phyloP scores from a whole-genome alignment of 139 green algal species.

The Tetradesmus obliquus region DNA sequence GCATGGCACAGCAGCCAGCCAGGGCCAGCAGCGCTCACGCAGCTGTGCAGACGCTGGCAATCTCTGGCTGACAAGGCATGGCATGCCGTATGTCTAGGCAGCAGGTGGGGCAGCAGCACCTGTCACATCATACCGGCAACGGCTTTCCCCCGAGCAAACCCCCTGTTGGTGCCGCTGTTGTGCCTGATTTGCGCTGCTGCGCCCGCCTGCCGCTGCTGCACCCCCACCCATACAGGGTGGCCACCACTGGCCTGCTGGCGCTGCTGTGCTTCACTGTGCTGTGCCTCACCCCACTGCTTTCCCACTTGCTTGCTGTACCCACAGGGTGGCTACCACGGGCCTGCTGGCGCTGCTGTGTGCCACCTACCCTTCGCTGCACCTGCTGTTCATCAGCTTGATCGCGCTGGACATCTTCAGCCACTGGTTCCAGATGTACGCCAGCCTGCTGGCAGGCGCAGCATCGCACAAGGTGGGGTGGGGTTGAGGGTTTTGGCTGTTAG shows the following conservation, averaged over 20 bases:
- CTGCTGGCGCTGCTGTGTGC: conserved; percentile 75
- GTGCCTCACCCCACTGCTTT: not conserved
- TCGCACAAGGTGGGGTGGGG: conserved; percentile 83
- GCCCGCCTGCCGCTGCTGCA: not conserved
- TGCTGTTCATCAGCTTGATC: conserved; percentile 78
- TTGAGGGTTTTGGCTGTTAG: no score
- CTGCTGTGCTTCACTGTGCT: not conserved
- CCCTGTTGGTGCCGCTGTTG: no score
- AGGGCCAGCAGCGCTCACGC: no score
- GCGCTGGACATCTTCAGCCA: conserved; percentile 95
- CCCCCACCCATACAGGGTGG: not conserved
- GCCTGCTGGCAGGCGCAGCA: conserved; percentile 67
- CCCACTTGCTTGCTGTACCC: not conserved
- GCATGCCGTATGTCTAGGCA: no score
- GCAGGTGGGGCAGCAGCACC: no score
- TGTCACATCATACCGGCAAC: no score
- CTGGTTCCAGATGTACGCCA: conserved; percentile 94
- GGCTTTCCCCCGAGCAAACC: no score
- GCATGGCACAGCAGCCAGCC: no score
- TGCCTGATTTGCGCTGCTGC: no score
- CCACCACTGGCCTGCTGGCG: not conserved
- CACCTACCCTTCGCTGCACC: conserved; percentile 63
- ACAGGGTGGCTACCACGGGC: conserved; percentile 87
- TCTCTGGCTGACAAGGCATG: not conserved
- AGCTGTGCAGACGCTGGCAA: not conserved